Base-by-base conservation (phyloP, 768 basidiomycete species). In the Auricularia sp. region DNA sequence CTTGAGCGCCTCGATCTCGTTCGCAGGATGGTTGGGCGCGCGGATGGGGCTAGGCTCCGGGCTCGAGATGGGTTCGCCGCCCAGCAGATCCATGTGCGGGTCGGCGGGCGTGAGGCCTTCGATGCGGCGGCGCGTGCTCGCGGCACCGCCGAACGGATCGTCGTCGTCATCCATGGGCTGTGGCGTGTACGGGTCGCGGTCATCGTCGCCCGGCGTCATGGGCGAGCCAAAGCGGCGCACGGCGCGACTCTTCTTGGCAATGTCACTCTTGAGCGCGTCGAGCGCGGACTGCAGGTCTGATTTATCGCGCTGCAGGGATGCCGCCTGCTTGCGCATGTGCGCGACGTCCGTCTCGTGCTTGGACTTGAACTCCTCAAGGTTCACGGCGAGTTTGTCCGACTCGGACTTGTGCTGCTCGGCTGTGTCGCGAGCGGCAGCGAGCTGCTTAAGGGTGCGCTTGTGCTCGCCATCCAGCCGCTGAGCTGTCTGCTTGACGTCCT, bases 281-380 rank as follows among this genome's bases (percentile, higher is more conserved):
- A 98, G 77, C 3, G 84, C 78, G 66, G 87, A 84, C 72, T 95
- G 90, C 47, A 99, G 79, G 69, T 99, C 96, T 34, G 86, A 87
- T 78, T 95, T 96, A 74, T 99, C 97, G 67, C 96, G 84, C 69
- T 88, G 86, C 33, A 98, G 80, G 33, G 90, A 87, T 1, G 95
- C 95, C 1, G 90, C 86, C 63, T 88, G 84, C 74, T 91, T 91
- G 59, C 94, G 83, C 69, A 92, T 90, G 66, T 91, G 88, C 3
- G 96, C 97, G 65, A 98, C 83, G 67, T 97, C 93, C 14, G 93
- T 93, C 76, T 98, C 96, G 71, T 98, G 94, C 73, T 93, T 95
- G 62, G 84, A 82, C 72, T 90, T 92, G 72, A 93, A 78, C 62
- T 92, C 90, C 58, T 87, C 86, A 23, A 88, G 75, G 4, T 81